Percentiles rank a stretch among this genome's conserved stretches.
Conservation (phyloP, 2,329 filamentous ascomycete species). For the Penicillium sp. region DNA sequence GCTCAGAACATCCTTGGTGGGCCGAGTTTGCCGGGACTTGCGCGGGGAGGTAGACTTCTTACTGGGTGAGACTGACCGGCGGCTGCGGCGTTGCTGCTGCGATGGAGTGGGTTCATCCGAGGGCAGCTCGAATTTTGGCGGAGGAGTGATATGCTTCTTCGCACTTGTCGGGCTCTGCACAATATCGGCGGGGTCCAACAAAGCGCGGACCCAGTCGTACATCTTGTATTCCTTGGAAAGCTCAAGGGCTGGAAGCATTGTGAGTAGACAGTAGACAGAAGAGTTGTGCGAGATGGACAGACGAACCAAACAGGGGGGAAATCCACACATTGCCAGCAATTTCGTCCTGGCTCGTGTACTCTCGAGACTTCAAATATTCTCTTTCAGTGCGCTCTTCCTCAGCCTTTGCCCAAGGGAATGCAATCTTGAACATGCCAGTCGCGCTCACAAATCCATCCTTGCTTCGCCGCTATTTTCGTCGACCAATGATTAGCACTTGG, state of each 20-base stretch:
- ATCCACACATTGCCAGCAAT: conserved; percentile 98
- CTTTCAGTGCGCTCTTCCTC: conserved; percentile 60
- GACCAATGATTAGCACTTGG: not conserved
- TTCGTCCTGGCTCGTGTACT: conserved; percentile 81
- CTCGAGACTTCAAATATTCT: conserved; percentile 75
- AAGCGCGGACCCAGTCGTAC: conserved; percentile 80
- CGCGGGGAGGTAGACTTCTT: conserved; percentile 53
- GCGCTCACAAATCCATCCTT: conserved; percentile 65
- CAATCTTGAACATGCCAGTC: conserved; percentile 68
- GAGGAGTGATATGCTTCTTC: conserved; percentile 72
- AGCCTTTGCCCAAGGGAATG: conserved; percentile 62
- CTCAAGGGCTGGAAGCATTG: conserved; percentile 64
- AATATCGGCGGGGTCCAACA: conserved; percentile 85
- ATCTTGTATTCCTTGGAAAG: conserved; percentile 87
- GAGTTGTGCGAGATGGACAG: not conserved
- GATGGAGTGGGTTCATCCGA: conserved; percentile 41
- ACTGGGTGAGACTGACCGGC: conserved; percentile 59
- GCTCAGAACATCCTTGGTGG: conserved; percentile 47
- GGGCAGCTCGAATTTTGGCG: conserved; percentile 70
- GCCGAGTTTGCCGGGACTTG: conserved; percentile 52
- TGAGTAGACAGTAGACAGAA: conserved; percentile 10
- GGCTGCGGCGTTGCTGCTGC: conserved; percentile 52
- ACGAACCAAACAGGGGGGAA: conserved; percentile 66
- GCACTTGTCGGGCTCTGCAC: conserved; percentile 63
- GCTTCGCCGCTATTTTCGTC: conserved; percentile 56